A percentile compares a stretch with the other conserved stretches of the same genome.
These are phyloP conservation scores for Fusarium goolgardi DNA, from an alignment of 2,329 filamentous ascomycete species.

Conservation along the genomic window DNA sequence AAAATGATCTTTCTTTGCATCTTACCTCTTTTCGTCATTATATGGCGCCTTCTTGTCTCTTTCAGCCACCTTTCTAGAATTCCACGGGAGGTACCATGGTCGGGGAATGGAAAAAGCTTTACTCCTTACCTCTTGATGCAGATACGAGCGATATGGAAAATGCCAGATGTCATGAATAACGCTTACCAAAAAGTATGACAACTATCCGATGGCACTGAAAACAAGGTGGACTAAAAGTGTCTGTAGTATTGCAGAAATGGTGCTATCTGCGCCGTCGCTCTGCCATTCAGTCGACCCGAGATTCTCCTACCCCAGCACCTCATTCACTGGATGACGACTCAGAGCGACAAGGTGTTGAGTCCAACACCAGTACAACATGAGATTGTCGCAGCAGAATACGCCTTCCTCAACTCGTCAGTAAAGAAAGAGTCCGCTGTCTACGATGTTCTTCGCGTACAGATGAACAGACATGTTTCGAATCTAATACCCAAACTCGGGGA, in stretches of 20 bases:
- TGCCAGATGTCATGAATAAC: rapidly evolving
- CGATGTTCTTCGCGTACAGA: not conserved
- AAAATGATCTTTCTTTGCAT: not conserved
- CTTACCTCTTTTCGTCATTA: rapidly evolving
- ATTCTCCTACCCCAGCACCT: not conserved
- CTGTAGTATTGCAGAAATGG: not conserved
- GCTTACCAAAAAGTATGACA: rapidly evolving
- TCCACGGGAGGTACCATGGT: not conserved
- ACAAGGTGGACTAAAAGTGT: not conserved
- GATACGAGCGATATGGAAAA: not conserved
- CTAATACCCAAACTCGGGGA: rapidly evolving
- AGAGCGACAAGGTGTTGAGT: not conserved
- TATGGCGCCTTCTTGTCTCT: not conserved
- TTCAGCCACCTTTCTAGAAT: not conserved
- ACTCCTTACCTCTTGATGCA: not conserved
- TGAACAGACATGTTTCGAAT: rapidly evolving
- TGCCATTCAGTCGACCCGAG: not conserved
- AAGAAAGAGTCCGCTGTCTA: not conserved
- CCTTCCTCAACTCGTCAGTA: rapidly evolving
- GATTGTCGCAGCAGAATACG: not conserved
- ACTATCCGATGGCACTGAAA: rapidly evolving
- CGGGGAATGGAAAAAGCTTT: rapidly evolving
- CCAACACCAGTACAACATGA: not conserved
- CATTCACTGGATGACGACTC: not conserved
- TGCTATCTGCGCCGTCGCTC: not conserved